Base-by-base conservation (phyloP, 2,329 filamentous ascomycete species). In the Pseudocercospora musae region DNA sequence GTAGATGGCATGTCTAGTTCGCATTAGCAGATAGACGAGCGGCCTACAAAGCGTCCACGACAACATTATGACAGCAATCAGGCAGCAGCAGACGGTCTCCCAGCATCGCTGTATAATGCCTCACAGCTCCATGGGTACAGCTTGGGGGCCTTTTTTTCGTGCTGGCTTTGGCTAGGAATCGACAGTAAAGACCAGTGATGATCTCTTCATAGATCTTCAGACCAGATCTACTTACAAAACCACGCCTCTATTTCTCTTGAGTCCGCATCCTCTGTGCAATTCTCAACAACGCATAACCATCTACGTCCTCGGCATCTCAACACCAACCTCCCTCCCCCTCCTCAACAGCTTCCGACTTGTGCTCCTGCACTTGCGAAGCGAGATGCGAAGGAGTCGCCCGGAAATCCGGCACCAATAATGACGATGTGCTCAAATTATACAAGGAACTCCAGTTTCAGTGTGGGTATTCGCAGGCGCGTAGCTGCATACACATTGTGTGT, bases 361-460 rank as follows among this genome's bases (percentile, higher is more conserved):
- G 87, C 78, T 59, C 83, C 80, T 18, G 66, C 68, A 42, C 61
- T 79, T 68, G 89, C 86, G 18, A 90, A 80, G 21, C 88, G 81
- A 5, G 87, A 89, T 48, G 86, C 88, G 70, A 89, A 90, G 77
- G 90, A 90, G 60, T 86, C 88, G 57, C 88, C 88, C 33, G 90
- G 86, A 63, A 88, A 88, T 66, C 88, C 88, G 23, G 87, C 87
- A 71, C 88, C 87, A 62, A 90, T 83, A 67, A 90, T 86, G 60
- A 90, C 81, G 62, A 89, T 78, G 67, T 87, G 81, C 23, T 25
- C 6, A 25, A 25, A 3, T 25, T 6, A 25, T n/a, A 25, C 23
- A 25, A 25, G 23, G 23, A 25, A 6, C 23, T 25, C 23, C 23
- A 25, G 23, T 25, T 3, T 3, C 23, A 3, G 23, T 25, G 23